A percentile compares a stretch with the other conserved stretches of the same genome.
phyloP scores from a whole-genome alignment of 1,284 basidiomycete species.

The Cryptococcus hybrid region DNA sequence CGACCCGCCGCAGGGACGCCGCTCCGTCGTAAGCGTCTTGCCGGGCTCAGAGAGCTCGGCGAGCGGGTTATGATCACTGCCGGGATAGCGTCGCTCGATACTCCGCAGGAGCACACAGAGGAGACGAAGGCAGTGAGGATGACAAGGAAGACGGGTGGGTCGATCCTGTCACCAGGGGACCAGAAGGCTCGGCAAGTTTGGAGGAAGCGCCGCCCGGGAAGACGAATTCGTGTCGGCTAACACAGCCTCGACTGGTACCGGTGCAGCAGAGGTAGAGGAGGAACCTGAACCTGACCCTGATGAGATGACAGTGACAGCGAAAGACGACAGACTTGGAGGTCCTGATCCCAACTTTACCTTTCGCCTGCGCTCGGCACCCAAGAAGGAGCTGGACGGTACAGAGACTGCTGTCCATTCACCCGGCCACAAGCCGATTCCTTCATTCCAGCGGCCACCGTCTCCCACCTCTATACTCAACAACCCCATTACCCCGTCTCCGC shows the following conservation, averaged over 20 bases:
- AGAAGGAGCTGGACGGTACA: background rate
- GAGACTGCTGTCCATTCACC: background rate
- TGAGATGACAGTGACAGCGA: background rate
- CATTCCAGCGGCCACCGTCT: constrained; percentile 1
- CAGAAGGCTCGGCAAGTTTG: constrained; percentile 15
- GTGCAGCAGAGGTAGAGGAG: background rate
- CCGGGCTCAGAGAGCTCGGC: constrained; percentile 14
- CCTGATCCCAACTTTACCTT: constrained; percentile 28
- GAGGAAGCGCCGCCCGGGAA: constrained; percentile 16
- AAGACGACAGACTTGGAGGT: background rate
- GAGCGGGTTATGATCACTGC: constrained; percentile 15
- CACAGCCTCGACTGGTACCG: background rate
- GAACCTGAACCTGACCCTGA: background rate
- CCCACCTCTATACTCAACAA: constrained; percentile 28
- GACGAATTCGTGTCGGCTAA: constrained; percentile 21
- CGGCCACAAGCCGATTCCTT: background rate
- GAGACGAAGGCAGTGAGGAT: constrained; percentile 12
- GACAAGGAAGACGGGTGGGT: constrained; percentile 26
- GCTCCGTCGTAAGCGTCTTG: background rate
- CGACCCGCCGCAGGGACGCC: constrained; percentile 19
- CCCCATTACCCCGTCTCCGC: constrained; percentile 10
- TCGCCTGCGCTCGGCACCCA: constrained; percentile 29
- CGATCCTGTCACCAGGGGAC: constrained; percentile 44
- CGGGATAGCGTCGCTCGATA: constrained; percentile 3
- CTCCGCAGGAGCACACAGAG: constrained; percentile 9